phyloP scores from a whole-genome alignment of 2,329 filamentous ascomycete genomes.

The Dendryphion nanum region DNA sequence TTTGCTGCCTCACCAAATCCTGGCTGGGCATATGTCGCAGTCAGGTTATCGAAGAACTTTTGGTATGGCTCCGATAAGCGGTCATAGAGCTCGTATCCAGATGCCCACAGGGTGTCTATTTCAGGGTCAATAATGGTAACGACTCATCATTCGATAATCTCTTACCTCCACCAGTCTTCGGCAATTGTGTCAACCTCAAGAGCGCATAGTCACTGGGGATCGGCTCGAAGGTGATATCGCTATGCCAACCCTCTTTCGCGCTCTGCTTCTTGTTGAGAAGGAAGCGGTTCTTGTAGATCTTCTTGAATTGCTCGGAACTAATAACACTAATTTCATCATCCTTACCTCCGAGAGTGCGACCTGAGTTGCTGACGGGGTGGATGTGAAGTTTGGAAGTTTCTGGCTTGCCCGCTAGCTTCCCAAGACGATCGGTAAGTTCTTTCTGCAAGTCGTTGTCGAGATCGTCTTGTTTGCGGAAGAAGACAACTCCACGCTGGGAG shows the following conservation, averaged over 20 bases:
- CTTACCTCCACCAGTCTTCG: conserved; percentile 46
- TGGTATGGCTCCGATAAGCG: conserved; percentile 49
- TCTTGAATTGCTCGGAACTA: conserved; percentile 33
- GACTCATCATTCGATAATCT: not conserved
- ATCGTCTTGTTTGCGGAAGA: conserved; percentile 54
- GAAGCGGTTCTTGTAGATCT: conserved; percentile 29
- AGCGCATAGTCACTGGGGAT: conserved; percentile 40
- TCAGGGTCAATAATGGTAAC: too few species aligned
- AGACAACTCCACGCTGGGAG: conserved; percentile 54
- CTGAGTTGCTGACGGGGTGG: conserved; percentile 54
- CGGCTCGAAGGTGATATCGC: conserved; percentile 42
- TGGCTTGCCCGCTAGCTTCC: conserved; percentile 59
- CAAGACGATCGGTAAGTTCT: conserved; percentile 54
- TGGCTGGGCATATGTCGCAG: conserved; percentile 48
- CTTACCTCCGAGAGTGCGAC: conserved; percentile 41
- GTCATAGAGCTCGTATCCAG: conserved; percentile 49
- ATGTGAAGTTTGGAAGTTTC: conserved; percentile 58
- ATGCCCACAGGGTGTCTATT: conserved; percentile 35
- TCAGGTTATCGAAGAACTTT: conserved; percentile 48
- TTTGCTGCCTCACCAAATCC: conserved; percentile 39
- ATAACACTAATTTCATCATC: conserved; percentile 42
- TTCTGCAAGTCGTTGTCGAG: conserved; percentile 55
- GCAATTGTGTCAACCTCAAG: conserved; percentile 35
- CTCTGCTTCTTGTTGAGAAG: conserved; percentile 39
- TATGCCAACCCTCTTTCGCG: conserved; percentile 55